Conservation (phyloP, 768 basidiomycete species). For the Lentinula sp. region DNA sequence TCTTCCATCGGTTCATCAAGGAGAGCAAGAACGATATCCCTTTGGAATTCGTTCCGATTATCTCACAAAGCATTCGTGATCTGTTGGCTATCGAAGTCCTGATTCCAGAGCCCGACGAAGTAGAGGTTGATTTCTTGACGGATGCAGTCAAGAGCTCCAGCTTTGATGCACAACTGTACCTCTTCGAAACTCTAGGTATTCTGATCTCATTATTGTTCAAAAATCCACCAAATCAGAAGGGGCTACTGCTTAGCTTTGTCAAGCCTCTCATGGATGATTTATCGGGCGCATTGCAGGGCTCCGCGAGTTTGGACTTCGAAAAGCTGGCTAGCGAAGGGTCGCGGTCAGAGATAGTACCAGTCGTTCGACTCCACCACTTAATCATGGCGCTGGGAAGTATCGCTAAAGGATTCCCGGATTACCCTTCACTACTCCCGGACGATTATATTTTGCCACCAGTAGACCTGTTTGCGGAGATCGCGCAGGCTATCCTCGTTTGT, state of each 20-base stretch:
- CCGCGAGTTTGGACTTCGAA: constrained; percentile 19
- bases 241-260: constrained; percentile 68
- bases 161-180: constrained; percentile 89
- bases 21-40: constrained; percentile 77
- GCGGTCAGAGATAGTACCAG: constrained; percentile 62
- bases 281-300: constrained; percentile 47
- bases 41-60: constrained; percentile 56
- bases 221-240: constrained; percentile 59
- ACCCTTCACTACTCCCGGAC: constrained; percentile 61
- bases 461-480: constrained; percentile 77
- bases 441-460: constrained; percentile 67
- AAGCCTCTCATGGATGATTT: constrained; percentile 78
- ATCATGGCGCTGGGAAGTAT: constrained; percentile 94
- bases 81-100: constrained; percentile 69
- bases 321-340: neutral
- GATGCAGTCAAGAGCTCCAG: constrained; percentile 75
- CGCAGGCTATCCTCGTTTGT: constrained; percentile 81
- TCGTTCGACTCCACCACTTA: constrained; percentile 85
- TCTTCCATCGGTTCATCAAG: constrained; percentile 89
- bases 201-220: constrained; percentile 74
- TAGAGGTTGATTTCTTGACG: constrained; percentile 62
- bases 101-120: constrained; percentile 72
- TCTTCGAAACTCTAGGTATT: constrained; percentile 88
- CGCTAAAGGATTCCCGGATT: constrained; percentile 95
- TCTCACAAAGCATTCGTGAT: constrained; percentile 74